phyloP scores from a whole-genome alignment of 2,329 filamentous ascomycete species.

The Hypoxylon sp. region DNA sequence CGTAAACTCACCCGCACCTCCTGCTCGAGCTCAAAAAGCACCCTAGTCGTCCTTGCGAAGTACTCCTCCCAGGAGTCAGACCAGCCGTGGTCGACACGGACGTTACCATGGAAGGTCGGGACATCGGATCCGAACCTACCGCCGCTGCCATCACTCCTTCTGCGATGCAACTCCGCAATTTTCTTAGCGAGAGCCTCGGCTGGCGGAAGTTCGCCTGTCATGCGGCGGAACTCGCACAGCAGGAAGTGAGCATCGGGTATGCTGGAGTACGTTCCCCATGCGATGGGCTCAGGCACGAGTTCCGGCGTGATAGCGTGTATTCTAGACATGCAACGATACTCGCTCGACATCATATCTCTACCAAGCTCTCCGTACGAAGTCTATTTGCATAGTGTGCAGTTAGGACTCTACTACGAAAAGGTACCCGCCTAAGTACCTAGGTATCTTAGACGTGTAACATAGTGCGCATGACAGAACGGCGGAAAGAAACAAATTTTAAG shows the following conservation, averaged over 20 bases:
- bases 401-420: not conserved
- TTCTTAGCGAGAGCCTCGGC: constrained; percentile 12
- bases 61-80: constrained; percentile 43
- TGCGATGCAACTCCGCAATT: constrained; percentile 36
- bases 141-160: constrained; percentile 1
- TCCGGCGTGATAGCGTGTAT: constrained; percentile 23
- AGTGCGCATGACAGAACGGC: not conserved
- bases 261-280: constrained; percentile 35
- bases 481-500: not conserved
- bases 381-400: constrained; percentile 20
- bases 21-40: constrained; percentile 38
- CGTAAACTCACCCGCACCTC: constrained; percentile 24
- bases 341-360: constrained; percentile 37
- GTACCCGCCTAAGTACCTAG: too few relatives aligned
- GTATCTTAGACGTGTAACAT: not conserved
- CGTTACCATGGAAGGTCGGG: constrained; percentile 43
- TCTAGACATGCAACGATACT: constrained; percentile 33
- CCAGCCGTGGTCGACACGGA: constrained; percentile 41
- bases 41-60: constrained; percentile 39
- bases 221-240: constrained; percentile 43
- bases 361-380: constrained; percentile 34
- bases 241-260: constrained; percentile 40
- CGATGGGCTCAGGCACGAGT: constrained; percentile 33
- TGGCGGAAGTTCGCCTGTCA: constrained; percentile 33
- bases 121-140: constrained; percentile 39